Evolutionary conservation across 805 yeast genomes (phyloP).

Genomic region (Cyberlindnera xishuangbannaensis): DNA sequence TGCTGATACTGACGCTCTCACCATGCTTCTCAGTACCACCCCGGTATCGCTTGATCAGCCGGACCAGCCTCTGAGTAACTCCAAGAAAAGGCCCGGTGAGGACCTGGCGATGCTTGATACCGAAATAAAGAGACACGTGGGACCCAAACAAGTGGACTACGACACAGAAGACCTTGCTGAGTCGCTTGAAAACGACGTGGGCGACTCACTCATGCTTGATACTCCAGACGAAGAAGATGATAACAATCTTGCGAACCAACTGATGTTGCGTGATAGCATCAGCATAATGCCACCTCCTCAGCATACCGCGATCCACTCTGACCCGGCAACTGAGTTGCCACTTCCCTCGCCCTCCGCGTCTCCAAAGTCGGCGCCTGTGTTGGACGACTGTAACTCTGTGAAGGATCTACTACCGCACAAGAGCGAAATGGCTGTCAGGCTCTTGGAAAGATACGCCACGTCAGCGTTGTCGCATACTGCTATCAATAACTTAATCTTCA

Average conservation of each 20-base stretch:
- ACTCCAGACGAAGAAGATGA: constrained; percentile 13
- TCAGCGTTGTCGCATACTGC: constrained; percentile 35
- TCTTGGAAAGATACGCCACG: constrained; percentile 10
- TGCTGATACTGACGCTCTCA: too few species aligned
- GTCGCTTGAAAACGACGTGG: too few species aligned
- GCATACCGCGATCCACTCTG: constrained; percentile 2
- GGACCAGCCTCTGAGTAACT: too few species aligned
- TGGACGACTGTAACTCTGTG: constrained; percentile 16
- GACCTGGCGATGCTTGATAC: too few species aligned
- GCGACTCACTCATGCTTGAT: too few species aligned
- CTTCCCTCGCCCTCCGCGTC: constrained; percentile 67
- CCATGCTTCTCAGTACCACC: too few species aligned
- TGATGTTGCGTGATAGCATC: constrained; percentile 3
- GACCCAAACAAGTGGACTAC: too few species aligned
- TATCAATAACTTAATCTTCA: constrained; percentile 45
- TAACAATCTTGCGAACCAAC: constrained; percentile 19
- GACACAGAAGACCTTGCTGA: too few species aligned
- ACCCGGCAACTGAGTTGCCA: constrained; percentile 37
- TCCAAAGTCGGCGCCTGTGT: constrained; percentile 34
- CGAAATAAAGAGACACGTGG: background rate
- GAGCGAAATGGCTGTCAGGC: too few species aligned
- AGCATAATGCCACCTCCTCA: constrained; percentile 2
- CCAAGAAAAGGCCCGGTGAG: too few species aligned
- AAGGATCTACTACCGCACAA: too few species aligned
- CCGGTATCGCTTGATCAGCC: too few species aligned